Base-by-base conservation (phyloP, 192 early-diverging fungal species). In the Podila verticillata region DNA sequence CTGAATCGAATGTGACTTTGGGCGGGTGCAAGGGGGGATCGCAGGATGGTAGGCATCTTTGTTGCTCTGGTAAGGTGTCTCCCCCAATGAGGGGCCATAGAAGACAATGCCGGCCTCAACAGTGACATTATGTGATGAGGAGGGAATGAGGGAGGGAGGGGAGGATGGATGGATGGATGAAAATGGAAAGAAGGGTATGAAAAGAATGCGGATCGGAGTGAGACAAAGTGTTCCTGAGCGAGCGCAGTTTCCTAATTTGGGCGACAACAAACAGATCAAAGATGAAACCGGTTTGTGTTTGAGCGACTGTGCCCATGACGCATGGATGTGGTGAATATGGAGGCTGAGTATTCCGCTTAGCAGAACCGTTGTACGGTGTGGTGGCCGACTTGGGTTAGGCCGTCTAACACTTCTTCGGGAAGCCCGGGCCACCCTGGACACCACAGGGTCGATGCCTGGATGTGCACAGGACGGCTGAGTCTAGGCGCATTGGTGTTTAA, bases 101-200 rank as follows among this genome's bases (percentile, higher is more conserved):
- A 24, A 19, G 51, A 54, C n/a, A 54, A 79, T 62, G 75, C 47
- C 19, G 65, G 51, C 65, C 65, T 54, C 30, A 66, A 34, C 48
- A 66, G 24, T 51, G 65, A 32, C 65, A 66, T 22, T 13, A 57
- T 57, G 39, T 48, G 63, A 72, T 4, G 57, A 65, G 49, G 24
- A n/a, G n/a, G n/a, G n/a, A n/a, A n/a, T n/a, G n/a, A n/a, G 57
- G 10, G 57, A 28, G 57, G 30, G 58, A 34, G 19, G 58, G 34
- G 17, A 36, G 29, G n/a, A 22, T 29, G 20, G 61, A 54, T 54
- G 5, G 3, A 54, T n/a, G 15, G 49, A 48, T 31, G 8, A 54
- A 54, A 48, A 54, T 65, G 48, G 48, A 48, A 54, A 65, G 48
- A 2, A 28, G 15, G 5, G 15, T 2, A 35, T 54, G 51, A 59